phyloP scores from a whole-genome alignment of 345 rosid species.

The Hibiscus syriacus region DNA sequence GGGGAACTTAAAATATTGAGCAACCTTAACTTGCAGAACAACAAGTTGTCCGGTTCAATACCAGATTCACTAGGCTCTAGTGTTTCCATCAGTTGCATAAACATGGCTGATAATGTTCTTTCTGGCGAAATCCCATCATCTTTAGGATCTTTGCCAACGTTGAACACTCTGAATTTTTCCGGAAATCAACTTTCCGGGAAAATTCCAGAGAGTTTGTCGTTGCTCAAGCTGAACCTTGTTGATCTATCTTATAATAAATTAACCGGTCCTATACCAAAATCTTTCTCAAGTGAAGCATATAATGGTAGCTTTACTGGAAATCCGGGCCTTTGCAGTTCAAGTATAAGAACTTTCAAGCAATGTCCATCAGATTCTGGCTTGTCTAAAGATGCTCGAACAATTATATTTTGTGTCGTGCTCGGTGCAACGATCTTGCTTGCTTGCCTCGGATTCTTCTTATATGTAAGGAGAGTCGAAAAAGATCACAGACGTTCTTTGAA shows the following conservation, averaged over 20 bases:
- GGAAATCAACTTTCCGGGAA: conserved; percentile 52
- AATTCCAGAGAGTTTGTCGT: conserved; percentile 64
- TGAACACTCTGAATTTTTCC: conserved; percentile 69
- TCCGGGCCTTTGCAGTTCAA: conserved; percentile 59
- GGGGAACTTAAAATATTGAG: conserved; percentile 48
- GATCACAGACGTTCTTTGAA: conserved; percentile 38
- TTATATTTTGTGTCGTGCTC: conserved; percentile 42
- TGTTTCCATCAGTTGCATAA: conserved; percentile 45
- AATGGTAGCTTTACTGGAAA: conserved; percentile 72
- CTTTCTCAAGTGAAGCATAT: conserved; percentile 63
- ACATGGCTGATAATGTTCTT: conserved; percentile 60
- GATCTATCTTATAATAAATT: conserved; percentile 65
- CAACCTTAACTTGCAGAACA: conserved; percentile 54
- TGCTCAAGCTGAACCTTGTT: conserved; percentile 69
- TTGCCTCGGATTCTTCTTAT: conserved; percentile 39
- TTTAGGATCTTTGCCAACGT: conserved; percentile 54
- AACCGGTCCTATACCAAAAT: conserved; percentile 55
- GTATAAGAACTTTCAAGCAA: conserved; percentile 39
- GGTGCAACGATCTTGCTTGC: conserved; percentile 39
- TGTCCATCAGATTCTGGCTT: conserved; percentile 39
- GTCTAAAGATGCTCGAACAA: conserved; percentile 31
- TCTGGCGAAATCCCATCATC: conserved; percentile 63
- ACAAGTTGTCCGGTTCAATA: conserved; percentile 47
- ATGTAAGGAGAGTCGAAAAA: conserved; percentile 49
- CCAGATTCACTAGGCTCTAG: conserved; percentile 65